Evolutionary conservation across 768 basidiomycete genomes (phyloP).

Genomic region (Boletus pseudo-olivaceus): DNA sequence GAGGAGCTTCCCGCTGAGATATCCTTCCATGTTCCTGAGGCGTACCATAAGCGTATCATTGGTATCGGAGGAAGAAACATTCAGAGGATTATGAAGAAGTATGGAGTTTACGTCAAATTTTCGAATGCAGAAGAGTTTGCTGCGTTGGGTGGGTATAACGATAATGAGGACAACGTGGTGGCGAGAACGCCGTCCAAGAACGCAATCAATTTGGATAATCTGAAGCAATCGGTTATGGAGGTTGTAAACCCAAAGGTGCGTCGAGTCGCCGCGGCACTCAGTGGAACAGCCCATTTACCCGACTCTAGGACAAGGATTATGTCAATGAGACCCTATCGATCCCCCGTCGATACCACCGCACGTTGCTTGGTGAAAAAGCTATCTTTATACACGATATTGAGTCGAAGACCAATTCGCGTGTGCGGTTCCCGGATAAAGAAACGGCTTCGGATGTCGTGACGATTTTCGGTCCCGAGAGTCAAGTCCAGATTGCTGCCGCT

Average conservation of each 20-base stretch:
- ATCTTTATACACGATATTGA: constrained; percentile 98
- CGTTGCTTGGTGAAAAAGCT: constrained; percentile 90
- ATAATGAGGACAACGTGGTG: constrained; percentile 98
- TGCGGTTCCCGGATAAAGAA: constrained; percentile 92
- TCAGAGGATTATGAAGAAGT: constrained; percentile 99
- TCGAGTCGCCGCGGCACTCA: background rate
- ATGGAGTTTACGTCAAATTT: constrained; percentile 99
- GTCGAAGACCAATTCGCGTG: constrained; percentile 89
- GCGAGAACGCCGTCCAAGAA: constrained; percentile 99
- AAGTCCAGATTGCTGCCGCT: constrained; percentile 93
- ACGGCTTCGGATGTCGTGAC: constrained; percentile 90
- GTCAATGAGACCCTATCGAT: constrained; percentile 91
- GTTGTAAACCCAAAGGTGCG: constrained; percentile 91
- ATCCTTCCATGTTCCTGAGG: constrained; percentile 97
- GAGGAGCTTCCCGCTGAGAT: constrained; percentile 99
- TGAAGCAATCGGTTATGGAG: constrained; percentile 97
- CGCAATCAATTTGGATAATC: constrained; percentile 87
- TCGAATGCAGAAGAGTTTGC: constrained; percentile 98
- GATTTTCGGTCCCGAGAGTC: constrained; percentile 96
- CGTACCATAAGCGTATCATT: constrained; percentile 98
- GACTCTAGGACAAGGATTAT: constrained; percentile 87
- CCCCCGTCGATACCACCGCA: constrained; percentile 92
- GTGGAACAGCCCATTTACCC: constrained; percentile 1
- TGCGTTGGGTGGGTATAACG: constrained; percentile 88
- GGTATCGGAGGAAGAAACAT: constrained; percentile 97